phyloP scores from a whole-genome alignment of 2,329 filamentous ascomycete genomes.

The Colletotrichum sp. region DNA sequence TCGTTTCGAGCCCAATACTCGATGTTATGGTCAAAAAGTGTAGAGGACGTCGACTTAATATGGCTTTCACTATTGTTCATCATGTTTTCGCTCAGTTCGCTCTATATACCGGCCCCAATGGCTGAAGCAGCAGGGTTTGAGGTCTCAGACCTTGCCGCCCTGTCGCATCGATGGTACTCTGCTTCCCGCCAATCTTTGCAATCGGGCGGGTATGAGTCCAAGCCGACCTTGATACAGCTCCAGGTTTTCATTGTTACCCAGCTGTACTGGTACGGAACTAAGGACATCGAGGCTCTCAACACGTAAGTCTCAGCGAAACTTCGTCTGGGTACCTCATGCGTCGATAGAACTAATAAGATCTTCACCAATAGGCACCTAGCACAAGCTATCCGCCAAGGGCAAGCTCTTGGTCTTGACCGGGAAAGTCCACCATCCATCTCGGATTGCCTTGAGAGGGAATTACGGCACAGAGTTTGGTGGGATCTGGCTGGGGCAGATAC shows the following conservation, averaged over 20 bases:
- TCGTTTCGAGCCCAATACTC: conserved; percentile 28
- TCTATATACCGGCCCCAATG: conserved; percentile 28
- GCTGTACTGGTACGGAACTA: conserved; percentile 35
- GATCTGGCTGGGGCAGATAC: background rate
- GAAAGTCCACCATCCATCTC: background rate
- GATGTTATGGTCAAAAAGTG: conserved; percentile 27
- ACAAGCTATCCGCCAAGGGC: background rate
- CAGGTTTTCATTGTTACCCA: conserved; percentile 23
- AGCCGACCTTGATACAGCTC: conserved; percentile 29
- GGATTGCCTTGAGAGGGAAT: background rate
- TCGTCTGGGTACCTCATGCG: background rate
- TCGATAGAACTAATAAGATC: background rate
- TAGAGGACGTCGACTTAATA: conserved; percentile 31
- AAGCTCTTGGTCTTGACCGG: background rate
- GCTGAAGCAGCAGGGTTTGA: conserved; percentile 26
- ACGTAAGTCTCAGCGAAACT: conserved; percentile 26
- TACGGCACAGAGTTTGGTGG: background rate
- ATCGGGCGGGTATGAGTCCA: conserved; percentile 30
- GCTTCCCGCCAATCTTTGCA: conserved; percentile 32
- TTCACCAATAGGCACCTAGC: background rate
- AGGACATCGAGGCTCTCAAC: conserved; percentile 33
- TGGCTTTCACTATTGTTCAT: conserved; percentile 34
- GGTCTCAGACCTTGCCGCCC: conserved; percentile 26
- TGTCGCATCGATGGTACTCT: conserved; percentile 27
- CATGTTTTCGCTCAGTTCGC: conserved; percentile 31